Evolutionary conservation across 1,284 basidiomycete genomes (phyloP), one percentile per base, ranked within the genome.

Genomic region (Bjerkandera adusta): DNA sequence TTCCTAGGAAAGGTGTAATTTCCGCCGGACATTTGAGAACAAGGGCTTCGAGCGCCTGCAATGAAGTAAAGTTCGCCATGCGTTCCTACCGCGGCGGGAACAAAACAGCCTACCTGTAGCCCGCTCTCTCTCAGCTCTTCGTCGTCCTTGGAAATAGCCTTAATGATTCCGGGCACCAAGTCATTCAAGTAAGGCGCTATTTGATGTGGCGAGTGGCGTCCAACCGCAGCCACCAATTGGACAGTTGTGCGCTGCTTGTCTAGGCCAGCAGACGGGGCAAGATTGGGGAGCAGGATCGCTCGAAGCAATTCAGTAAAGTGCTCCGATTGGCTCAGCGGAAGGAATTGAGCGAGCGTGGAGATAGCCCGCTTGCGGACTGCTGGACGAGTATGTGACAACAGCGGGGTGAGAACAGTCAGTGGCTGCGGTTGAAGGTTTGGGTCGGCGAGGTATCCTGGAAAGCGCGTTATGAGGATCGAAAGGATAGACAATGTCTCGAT

Each of bases 291-390:
- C 2, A 92, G 75, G 32, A 76, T 73, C 1, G 67, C 65, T 36
- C 72, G 68, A 24, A 91, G 65, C 30, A 92, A 67, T 21, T 73
- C 65, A 3, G 68, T 59, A 60, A 86, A 85, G 5, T 82, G 64
- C 5, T 73, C 70, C 4, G 78, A 68, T 30, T 75, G 75, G 4
- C 85, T 79, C 35, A 81, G 79, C 6, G 88, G 89, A 27, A 90
- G 73, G 63, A 88, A 89, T 58, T 88, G 86, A 0, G 88, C 85
- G 35, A 98, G 69, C 0, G 92, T 91, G 20, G 85, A 77, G 47
- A 97, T 94, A 2, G 90, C 85, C 45, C 92, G 86, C 69, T 97
- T 97, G 44, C 92, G 83, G 36, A 97, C 89, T 0, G 92, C 90
- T 7, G 89, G 78, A 5, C 92, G 84, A 7, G 82, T 58, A 61